phyloP scores from a whole-genome alignment of 495 filamentous ascomycete species.

The Glonium stellatum region DNA sequence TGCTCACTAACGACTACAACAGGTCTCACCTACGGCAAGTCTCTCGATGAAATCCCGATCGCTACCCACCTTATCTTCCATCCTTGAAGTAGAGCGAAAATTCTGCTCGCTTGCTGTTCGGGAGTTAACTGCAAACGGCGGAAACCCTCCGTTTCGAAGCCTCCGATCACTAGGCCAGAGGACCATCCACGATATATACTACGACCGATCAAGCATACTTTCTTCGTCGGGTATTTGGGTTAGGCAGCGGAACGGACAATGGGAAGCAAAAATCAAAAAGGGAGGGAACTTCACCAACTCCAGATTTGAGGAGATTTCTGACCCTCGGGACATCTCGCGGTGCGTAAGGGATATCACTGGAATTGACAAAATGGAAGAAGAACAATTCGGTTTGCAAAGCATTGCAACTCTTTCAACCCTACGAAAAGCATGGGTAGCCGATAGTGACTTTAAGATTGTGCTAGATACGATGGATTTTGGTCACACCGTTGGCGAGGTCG shows the following conservation, averaged over 20 bases:
- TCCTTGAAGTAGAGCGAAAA: not conserved
- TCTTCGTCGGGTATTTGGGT: not conserved
- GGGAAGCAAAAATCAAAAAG: conserved; percentile 11
- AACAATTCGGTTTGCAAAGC: not conserved
- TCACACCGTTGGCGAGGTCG: conserved; percentile 4
- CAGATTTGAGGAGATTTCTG: conserved; percentile 12
- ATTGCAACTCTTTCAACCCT: not conserved
- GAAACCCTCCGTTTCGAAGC: not conserved
- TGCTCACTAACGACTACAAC: not conserved
- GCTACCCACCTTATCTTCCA: not conserved
- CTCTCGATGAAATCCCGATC: not conserved
- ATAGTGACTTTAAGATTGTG: conserved; percentile 11
- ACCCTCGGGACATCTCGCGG: conserved; percentile 12
- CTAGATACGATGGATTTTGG: conserved; percentile 11
- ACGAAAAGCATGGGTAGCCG: conserved; percentile 13
- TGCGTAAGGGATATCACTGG: conserved; percentile 5
- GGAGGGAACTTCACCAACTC: conserved; percentile 12
- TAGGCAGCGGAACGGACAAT: not conserved
- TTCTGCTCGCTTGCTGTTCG: not conserved
- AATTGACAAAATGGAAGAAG: not conserved
- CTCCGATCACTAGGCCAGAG: conserved; percentile 3
- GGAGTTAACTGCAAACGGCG: not conserved
- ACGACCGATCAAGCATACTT: not conserved
- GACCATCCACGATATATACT: not conserved
- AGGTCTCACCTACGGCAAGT: too few species aligned